phyloP scores from a whole-genome alignment of 805 yeast species.

The Lachancea fermentati region DNA sequence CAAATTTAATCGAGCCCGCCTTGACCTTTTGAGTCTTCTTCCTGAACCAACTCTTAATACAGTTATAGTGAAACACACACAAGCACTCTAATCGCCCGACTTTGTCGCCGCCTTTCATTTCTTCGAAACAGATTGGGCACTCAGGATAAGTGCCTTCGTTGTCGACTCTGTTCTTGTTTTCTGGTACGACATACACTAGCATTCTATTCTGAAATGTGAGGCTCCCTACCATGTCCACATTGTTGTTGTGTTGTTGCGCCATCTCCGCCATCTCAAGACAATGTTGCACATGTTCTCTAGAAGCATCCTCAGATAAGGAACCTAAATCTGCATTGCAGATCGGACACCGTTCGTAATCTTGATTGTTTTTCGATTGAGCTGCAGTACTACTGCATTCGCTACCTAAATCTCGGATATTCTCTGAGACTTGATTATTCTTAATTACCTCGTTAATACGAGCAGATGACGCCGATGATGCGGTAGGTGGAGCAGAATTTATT shows the following conservation, averaged over 20 bases:
- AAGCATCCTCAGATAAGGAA: constrained; percentile 8
- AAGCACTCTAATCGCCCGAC: constrained; percentile 91
- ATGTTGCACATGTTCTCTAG: constrained; percentile 54
- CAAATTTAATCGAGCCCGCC: constrained; percentile 28
- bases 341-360: constrained; percentile 37
- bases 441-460: constrained; percentile 28
- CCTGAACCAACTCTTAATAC: constrained; percentile 88
- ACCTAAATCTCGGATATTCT: constrained; percentile 9
- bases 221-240: constrained; percentile 33
- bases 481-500: neutral
- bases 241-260: constrained; percentile 45
- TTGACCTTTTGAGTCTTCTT: constrained; percentile 54
- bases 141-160: constrained; percentile 49
- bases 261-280: constrained; percentile 61
- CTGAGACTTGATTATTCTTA: constrained; percentile 19
- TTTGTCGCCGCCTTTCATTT: constrained; percentile 75
- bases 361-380: constrained; percentile 2
- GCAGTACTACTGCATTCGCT: constrained; percentile 12
- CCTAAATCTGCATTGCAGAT: constrained; percentile 28
- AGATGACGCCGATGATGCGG: constrained; percentile 11
- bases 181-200: constrained; percentile 61
- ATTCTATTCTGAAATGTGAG: constrained; percentile 52
- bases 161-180: constrained; percentile 17
- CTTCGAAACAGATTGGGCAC: constrained; percentile 93
- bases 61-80: constrained; percentile 87